Evolutionary conservation across 345 rosid genomes (phyloP).

Genomic region (Eucalyptus coolabah): DNA sequence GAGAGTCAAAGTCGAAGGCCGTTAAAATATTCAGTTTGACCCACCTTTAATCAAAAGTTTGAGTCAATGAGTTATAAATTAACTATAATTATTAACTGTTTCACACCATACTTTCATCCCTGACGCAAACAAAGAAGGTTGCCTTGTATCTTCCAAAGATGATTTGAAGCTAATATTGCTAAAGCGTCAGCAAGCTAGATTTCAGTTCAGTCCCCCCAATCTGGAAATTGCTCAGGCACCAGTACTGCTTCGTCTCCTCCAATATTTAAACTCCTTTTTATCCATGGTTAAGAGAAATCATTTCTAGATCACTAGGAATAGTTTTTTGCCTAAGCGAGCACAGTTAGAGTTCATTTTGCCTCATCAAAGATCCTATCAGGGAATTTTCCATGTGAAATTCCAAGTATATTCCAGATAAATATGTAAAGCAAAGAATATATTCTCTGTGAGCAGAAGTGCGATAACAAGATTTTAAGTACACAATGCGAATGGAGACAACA

Average conservation of each 20-base stretch:
- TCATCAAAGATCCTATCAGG: neutral
- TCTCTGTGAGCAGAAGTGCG: neutral
- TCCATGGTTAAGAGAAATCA: neutral
- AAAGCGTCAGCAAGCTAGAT: neutral
- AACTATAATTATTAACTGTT: too few relatives aligned
- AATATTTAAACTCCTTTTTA: neutral
- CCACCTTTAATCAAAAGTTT: fast-evolving
- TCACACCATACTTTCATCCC: too few relatives aligned
- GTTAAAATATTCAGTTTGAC: neutral
- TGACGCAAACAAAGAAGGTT: too few relatives aligned
- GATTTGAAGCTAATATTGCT: neutral
- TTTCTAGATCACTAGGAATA: neutral
- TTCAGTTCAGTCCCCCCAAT: neutral
- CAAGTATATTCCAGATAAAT: neutral
- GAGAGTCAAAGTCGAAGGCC: neutral
- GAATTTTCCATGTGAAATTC: neutral
- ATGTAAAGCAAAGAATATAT: neutral
- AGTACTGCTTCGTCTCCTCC: neutral
- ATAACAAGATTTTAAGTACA: neutral
- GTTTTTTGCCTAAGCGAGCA: neutral
- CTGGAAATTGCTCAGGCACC: neutral
- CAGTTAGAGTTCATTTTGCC: neutral
- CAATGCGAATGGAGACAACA: neutral
- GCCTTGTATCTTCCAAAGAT: too few relatives aligned
- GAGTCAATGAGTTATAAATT: too few relatives aligned